A percentile compares a stretch with the other conserved stretches of the same genome.
Conservation (phyloP, 345 rosid species). For the Euphorbia peplus region DNA sequence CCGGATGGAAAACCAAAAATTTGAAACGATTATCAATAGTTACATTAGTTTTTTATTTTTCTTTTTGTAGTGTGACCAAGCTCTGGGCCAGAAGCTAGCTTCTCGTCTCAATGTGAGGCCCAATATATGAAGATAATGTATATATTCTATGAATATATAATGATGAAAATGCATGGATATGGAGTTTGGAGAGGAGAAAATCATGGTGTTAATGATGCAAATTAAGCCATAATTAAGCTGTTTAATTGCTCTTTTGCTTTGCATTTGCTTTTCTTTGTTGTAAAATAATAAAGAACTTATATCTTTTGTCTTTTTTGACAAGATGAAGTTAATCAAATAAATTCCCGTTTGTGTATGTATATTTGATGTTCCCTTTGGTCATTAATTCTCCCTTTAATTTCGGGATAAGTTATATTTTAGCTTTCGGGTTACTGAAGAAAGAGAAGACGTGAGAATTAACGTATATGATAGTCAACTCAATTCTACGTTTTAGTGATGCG, state of each 20-base stretch:
- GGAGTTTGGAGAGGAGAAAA: background rate
- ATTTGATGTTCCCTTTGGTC: background rate
- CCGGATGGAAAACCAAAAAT: no score
- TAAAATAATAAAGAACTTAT: background rate
- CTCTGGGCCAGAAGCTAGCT: constrained; percentile 84
- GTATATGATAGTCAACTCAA: no score
- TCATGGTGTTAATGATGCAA: background rate
- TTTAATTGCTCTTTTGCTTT: background rate
- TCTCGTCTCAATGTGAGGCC: constrained; percentile 69
- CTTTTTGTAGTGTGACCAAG: constrained; percentile 46
- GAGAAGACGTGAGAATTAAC: no score
- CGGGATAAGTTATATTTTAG: no score
- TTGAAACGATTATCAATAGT: no score
- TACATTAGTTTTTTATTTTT: background rate
- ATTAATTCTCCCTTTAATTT: background rate
- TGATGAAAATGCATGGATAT: no score
- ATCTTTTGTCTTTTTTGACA: background rate
- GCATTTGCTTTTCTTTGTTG: background rate
- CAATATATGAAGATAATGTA: constrained; percentile 42
- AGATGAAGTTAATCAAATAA: background rate
- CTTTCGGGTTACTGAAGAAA: no score
- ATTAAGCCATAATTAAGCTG: background rate
- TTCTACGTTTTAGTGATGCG: no score
- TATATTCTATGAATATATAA: background rate
- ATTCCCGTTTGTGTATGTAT: background rate